phyloP scores from a whole-genome alignment of 257 asterid genomes.

The Solanum bukasovii region DNA sequence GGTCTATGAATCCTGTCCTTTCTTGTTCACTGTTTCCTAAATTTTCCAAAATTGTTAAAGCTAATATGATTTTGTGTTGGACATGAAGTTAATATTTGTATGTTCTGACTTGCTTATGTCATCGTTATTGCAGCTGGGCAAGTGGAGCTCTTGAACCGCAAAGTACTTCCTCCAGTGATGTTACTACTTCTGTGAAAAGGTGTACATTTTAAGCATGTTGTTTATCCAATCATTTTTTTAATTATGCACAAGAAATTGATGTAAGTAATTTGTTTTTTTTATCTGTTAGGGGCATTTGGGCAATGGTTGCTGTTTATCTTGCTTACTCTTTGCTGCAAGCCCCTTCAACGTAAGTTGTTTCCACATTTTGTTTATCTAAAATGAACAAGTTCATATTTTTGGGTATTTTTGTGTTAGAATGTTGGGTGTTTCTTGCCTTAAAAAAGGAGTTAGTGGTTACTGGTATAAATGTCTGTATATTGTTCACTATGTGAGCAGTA shows the following conservation, averaged over 20 bases:
- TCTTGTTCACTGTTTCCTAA: background rate
- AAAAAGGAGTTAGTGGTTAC: background rate
- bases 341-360: conserved; percentile 83
- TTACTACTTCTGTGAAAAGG: conserved; percentile 73
- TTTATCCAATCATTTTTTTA: background rate
- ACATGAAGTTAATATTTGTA: background rate
- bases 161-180: conserved; percentile 39
- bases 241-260: background rate
- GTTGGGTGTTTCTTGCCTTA: background rate
- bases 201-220: conserved; percentile 3
- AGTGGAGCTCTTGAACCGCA: conserved; percentile 94
- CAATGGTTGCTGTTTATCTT: conserved; percentile 89
- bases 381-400: background rate
- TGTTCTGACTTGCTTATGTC: background rate
- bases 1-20: background rate
- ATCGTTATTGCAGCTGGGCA: conserved; percentile 62
- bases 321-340: conserved; percentile 97
- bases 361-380: background rate
- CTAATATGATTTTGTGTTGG: background rate
- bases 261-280: conserved; percentile 6
- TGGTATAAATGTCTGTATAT: background rate
- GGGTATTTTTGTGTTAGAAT: background rate
- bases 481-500: background rate
- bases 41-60: no score
- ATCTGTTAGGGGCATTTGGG: conserved; percentile 81